A percentile compares a stretch with the other conserved stretches of the same genome.
Conservation (phyloP, 2,329 filamentous ascomycete genomes). For the Penicillium janthinellum region DNA sequence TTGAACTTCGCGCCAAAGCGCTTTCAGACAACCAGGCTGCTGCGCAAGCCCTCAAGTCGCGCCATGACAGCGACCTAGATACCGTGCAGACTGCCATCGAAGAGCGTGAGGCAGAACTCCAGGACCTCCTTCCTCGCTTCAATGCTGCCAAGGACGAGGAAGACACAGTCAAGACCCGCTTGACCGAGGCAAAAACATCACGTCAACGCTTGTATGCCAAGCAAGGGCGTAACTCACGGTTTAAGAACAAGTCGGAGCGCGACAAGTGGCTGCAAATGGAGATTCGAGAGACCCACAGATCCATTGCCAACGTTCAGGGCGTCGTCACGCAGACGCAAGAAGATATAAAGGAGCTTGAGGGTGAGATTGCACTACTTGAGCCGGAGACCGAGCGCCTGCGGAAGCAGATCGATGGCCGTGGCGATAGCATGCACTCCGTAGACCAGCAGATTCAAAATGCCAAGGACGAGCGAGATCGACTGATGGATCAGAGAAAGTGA, state of each 20-base stretch:
- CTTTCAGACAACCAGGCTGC: constrained; percentile 80
- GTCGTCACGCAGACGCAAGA: constrained; percentile 83
- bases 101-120: constrained; percentile 74
- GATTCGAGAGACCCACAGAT: constrained; percentile 75
- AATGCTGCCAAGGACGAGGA: constrained; percentile 74
- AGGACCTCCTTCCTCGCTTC: constrained; percentile 74
- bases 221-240: constrained; percentile 84
- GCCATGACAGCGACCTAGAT: constrained; percentile 71
- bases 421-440: constrained; percentile 70
- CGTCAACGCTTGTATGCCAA: constrained; percentile 85
- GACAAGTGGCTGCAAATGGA: constrained; percentile 80
- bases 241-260: constrained; percentile 83
- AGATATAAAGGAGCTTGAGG: constrained; percentile 72
- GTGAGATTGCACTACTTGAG: constrained; percentile 71
- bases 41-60: constrained; percentile 70
- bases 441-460: constrained; percentile 74
- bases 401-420: constrained; percentile 75
- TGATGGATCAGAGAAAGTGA: constrained; percentile 80
- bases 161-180: constrained; percentile 65
- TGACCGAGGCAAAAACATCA: constrained; percentile 74
- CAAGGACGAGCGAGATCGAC: constrained; percentile 73
- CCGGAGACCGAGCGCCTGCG: constrained; percentile 70
- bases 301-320: constrained; percentile 77
- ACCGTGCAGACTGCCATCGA: constrained; percentile 73
- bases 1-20: constrained; percentile 80